Conservation (phyloP, 352 stramenopile species). For the Pythium dissotocum region DNA sequence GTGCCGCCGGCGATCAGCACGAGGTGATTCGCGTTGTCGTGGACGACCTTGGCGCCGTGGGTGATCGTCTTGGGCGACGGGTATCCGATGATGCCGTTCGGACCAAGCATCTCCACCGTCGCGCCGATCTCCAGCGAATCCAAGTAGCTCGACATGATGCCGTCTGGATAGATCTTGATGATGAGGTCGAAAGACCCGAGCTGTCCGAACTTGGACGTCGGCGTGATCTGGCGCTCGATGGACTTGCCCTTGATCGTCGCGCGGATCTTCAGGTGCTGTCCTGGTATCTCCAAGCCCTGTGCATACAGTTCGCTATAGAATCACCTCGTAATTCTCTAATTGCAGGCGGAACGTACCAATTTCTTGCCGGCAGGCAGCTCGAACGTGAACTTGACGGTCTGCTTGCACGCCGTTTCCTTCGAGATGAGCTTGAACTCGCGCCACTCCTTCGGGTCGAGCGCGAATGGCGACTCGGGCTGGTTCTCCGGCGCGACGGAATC, state of each 20-base stretch:
- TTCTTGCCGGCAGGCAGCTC: conserved; percentile 64
- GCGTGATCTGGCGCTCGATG: conserved; percentile 79
- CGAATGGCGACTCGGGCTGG: conserved; percentile 37
- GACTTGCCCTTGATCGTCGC: conserved; percentile 70
- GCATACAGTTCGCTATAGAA: conserved; percentile 4
- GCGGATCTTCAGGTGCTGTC: conserved; percentile 81
- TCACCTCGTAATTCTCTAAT: neutral
- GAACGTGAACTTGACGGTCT: conserved; percentile 78
- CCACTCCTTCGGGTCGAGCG: conserved; percentile 68
- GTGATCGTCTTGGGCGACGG: conserved; percentile 49
- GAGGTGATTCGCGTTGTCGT: conserved; percentile 49
- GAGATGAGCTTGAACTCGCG: conserved; percentile 56
- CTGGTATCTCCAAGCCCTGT: conserved; percentile 60
- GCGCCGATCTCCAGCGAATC: conserved; percentile 48
- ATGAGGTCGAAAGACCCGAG: conserved; percentile 69
- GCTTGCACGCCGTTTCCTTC: conserved; percentile 56
- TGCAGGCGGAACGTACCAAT: conserved; percentile 35
- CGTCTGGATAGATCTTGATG: conserved; percentile 79
- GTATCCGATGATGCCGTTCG: conserved; percentile 68
- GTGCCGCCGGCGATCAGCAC: conserved; percentile 77
- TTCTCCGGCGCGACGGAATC: conserved; percentile 42
- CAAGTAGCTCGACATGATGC: conserved; percentile 74
- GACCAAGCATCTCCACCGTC: conserved; percentile 75
- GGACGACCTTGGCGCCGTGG: conserved; percentile 42
- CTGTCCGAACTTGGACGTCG: conserved; percentile 73